phyloP scores from a whole-genome alignment of 78 protist species.

The Anaeramoeba ignava region DNA sequence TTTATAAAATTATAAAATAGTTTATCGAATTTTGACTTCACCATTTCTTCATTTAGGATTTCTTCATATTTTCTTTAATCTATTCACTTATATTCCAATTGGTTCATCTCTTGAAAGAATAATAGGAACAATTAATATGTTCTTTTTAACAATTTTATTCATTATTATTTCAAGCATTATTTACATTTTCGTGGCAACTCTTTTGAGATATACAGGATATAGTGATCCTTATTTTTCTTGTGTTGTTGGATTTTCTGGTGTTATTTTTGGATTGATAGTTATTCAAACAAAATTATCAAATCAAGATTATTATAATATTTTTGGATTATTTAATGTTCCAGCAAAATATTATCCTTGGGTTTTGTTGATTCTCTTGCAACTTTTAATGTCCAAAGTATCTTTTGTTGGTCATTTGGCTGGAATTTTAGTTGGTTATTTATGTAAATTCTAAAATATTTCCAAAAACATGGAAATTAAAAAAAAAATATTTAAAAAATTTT shows the following conservation, averaged over 20 bases:
- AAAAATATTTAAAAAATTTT: too few species aligned
- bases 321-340: conserved; percentile 19
- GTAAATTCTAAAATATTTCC: too few species aligned
- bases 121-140: neutral
- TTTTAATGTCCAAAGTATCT: conserved; percentile 9
- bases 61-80: conserved; percentile 6
- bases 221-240: neutral
- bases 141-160: neutral
- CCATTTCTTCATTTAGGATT: conserved; percentile 8
- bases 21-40: neutral
- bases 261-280: conserved; percentile 18
- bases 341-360: conserved; percentile 12
- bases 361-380: conserved; percentile 7
- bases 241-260: conserved; percentile 19
- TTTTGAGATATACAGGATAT: neutral
- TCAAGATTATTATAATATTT: neutral
- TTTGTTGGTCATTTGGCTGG: conserved; percentile 22
- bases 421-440: conserved; percentile 13
- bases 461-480: too few species aligned
- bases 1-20: too few species aligned
- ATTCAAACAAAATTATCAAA: conserved; percentile 3
- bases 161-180: neutral
- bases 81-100: neutral
- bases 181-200: neutral
- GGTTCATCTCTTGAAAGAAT: neutral